phyloP scores from a whole-genome alignment of 2,329 filamentous ascomycete genomes.

The Trichoderma aggressivum region DNA sequence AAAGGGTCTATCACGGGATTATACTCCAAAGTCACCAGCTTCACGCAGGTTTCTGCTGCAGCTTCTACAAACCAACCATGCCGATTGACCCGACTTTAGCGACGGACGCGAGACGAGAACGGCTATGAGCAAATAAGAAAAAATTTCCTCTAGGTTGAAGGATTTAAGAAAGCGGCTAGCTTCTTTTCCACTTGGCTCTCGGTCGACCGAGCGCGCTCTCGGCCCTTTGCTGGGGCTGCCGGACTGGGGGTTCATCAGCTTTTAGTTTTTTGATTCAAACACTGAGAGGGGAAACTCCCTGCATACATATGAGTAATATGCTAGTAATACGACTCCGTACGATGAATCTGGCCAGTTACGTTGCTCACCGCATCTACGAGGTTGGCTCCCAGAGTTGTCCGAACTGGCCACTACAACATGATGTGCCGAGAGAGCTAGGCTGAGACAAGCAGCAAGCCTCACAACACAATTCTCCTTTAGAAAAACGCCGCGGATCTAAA shows the following conservation, averaged over 20 bases:
- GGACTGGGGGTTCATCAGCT: not conserved
- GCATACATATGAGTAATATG: not conserved
- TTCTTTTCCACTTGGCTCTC: not conserved
- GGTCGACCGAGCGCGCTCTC: not conserved
- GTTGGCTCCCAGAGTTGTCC: not conserved
- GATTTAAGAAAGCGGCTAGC: not conserved
- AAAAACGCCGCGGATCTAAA: not conserved
- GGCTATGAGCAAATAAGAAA: not conserved
- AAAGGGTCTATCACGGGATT: not conserved
- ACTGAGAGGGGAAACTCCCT: not conserved
- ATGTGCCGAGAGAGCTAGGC: not conserved
- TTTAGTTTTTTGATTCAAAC: not conserved
- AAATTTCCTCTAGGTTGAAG: not conserved
- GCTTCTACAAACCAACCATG: too few species aligned
- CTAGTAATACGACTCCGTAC: not conserved
- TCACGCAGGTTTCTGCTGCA: not conserved
- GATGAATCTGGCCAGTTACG: not conserved
- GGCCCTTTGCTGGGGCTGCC: not conserved
- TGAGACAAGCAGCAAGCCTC: not conserved
- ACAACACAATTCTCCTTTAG: not conserved
- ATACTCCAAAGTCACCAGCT: not conserved
- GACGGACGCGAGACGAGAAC: not conserved
- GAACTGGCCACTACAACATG: not conserved
- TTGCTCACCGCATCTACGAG: not conserved
- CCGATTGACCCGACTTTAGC: not conserved